Percentiles rank a stretch among this genome's conserved stretches.
Conservation (phyloP, 345 rosid species). For the Eucalyptus marginata region DNA sequence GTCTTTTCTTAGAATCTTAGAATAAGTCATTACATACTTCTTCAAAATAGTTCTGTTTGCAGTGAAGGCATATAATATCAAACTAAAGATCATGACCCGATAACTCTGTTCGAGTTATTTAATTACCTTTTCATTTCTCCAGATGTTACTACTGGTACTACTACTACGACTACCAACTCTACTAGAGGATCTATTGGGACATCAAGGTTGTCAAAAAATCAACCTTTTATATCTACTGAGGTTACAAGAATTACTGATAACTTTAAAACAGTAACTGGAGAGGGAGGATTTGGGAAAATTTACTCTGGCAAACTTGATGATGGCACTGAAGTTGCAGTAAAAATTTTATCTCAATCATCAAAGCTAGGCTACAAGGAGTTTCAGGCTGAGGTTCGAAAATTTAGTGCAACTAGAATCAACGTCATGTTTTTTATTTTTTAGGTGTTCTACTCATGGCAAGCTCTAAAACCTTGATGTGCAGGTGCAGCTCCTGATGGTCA, state of each 20-base stretch:
- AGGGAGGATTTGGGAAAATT: conserved; percentile 15
- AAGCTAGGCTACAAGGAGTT: conserved; percentile 14
- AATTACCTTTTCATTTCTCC: background rate
- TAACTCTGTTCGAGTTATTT: background rate
- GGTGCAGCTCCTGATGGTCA: too few species aligned
- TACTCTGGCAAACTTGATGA: conserved; percentile 1
- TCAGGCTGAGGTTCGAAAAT: background rate
- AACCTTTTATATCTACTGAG: conserved; percentile 1
- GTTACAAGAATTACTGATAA: too few species aligned
- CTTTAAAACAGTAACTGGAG: background rate
- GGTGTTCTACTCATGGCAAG: too few species aligned
- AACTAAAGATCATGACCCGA: background rate
- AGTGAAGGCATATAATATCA: background rate
- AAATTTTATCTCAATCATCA: conserved; percentile 6
- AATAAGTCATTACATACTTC: background rate
- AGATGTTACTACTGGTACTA: background rate
- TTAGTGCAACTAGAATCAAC: too few species aligned
- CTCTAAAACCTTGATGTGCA: too few species aligned
- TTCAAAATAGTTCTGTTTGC: background rate
- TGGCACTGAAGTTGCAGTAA: conserved; percentile 7
- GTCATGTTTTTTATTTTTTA: too few species aligned
- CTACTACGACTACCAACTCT: background rate
- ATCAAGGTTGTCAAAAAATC: background rate
- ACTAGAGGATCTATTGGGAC: background rate
- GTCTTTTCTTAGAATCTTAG: background rate